Base-by-base conservation (phyloP, 1,139 yeast genomes). In the Nadsonia commutata region DNA sequence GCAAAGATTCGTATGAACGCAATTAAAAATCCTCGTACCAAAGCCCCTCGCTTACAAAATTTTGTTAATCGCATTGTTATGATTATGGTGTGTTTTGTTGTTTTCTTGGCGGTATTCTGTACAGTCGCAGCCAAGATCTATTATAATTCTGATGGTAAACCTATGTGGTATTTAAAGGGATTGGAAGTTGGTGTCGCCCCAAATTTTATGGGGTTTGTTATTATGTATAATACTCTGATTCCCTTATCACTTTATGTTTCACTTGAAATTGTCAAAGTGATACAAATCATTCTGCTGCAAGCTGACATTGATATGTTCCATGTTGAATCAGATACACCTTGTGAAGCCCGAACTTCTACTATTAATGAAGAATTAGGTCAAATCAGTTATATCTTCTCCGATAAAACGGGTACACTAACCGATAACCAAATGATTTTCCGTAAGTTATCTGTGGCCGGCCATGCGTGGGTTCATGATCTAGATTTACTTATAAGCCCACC, bases 291-390 rank as follows among this genome's bases (percentile, higher is more conserved):
- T 39, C 67, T 88, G 49, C 66, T 93, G 54, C 94, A 85, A 57
- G 78, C 76, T 71, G 98, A 93, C 62, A 74, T 90, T 43, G 98
- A 93, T 60, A 85, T 93, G 95, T 93, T 90, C 56, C 86, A 90
- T 58, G 71, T 67, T 18, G 81, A 76, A 38, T 72, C 86, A 3
- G 76, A 90, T 55, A 90, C 95, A 0, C 95, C 95, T 0, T 93
- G 95, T 39, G 95, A 83, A 55, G 94, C 95, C 0, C 80, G 88
- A 55, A 88, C 98, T 0, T 95, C 97, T 0, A 84, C 97, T 0
- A 86, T 90, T 52, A 72, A 90, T 51, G 99, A 93, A 58, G 98
- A 93, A 61, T 67, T 93, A 52, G 99, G 99, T 2, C 99, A 93
- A 59, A 97, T 93, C 0, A 80, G 94, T 43, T 88, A 88, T 56